Evolutionary conservation across 1,139 yeast species (phyloP).

Genomic region (Candida mesenterica): DNA sequence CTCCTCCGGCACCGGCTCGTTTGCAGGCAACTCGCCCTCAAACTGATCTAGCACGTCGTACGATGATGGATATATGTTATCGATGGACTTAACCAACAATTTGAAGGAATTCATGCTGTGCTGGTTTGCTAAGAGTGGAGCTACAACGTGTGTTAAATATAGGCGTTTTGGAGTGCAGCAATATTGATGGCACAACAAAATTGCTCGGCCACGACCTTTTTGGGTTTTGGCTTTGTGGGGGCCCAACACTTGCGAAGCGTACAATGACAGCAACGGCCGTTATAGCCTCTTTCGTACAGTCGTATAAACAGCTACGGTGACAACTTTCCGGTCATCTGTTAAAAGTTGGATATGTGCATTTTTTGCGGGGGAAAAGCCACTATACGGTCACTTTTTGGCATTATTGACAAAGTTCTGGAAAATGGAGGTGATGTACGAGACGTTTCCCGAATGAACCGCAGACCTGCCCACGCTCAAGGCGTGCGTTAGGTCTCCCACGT

Average conservation of each 20-base stretch:
- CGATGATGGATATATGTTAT: conserved; percentile 27
- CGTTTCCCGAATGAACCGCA: conserved; percentile 16
- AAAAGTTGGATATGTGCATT: too few relatives aligned
- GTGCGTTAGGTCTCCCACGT: conserved; percentile 29
- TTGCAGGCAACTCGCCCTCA: neutral
- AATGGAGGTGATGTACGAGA: conserved; percentile 35
- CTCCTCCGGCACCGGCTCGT: neutral
- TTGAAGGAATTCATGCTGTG: conserved; percentile 45
- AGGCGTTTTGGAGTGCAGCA: too few relatives aligned
- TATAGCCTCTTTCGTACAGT: too few relatives aligned
- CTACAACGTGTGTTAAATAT: neutral
- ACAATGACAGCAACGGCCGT: too few relatives aligned
- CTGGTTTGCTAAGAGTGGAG: conserved; percentile 1
- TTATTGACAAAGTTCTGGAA: conserved; percentile 43
- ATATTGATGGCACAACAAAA: too few relatives aligned
- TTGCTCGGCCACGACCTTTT: too few relatives aligned
- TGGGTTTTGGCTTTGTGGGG: too few relatives aligned
- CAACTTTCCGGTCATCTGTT: too few relatives aligned
- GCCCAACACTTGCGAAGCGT: too few relatives aligned
- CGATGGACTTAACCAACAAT: conserved; percentile 37
- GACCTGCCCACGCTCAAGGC: conserved; percentile 4
- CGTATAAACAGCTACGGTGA: too few relatives aligned
- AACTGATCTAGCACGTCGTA: conserved; percentile 5
- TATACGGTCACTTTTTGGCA: conserved; percentile 16
- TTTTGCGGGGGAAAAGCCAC: too few relatives aligned